Base-by-base conservation (phyloP, 2,329 filamentous ascomycete species). In the Alternaria sp. region DNA sequence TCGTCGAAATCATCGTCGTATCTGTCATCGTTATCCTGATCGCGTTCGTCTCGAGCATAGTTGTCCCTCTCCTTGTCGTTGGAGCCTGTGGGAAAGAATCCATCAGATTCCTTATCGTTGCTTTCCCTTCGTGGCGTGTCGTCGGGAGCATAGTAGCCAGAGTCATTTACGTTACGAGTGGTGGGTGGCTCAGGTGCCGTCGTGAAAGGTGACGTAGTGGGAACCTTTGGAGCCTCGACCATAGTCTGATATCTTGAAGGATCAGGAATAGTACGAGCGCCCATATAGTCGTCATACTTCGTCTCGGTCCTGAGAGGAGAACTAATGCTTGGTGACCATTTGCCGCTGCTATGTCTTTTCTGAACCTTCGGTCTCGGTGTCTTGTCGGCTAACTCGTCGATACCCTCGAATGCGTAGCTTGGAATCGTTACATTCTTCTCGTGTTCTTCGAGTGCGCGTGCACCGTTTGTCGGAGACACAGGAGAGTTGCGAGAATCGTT, bases 351-450 rank as follows among this genome's bases (percentile, higher is more conserved):
- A 48, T 78, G 75, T 36, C 82, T 77, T 70, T 82, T 84, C 77
- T 84, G 74, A 72, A 82, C 65, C 59, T 83, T 84, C 55, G 81
- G 83, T 71, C 81, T 84, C 41, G 78, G 78, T 27, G 77, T 81
- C 64, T 82, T 78, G 62, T 78, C 76, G 14, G 63, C 59, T 4
- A 75, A 59, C 40, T 79, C 75, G 5, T 79, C 77, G 2, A 72
- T 55, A 27, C 76, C 76, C 27, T 80, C 66, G 50, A 76, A 78
- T 2, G 73, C 73, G 46, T 71, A 75, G 60, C 69, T 77, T 14
- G 78, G 73, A 10, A 77, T 74, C 0, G 73, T 69, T 5, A 62
- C 46, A 27, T 59, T 38, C 49, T 64, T 57, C 18, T 69, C 71
- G 25, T 28, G 55, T 18, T 66, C 66, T 20, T 70, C 64, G 10